Conservation (phyloP, 176 grass and related monocot species). For the Oryza glumipatula region DNA sequence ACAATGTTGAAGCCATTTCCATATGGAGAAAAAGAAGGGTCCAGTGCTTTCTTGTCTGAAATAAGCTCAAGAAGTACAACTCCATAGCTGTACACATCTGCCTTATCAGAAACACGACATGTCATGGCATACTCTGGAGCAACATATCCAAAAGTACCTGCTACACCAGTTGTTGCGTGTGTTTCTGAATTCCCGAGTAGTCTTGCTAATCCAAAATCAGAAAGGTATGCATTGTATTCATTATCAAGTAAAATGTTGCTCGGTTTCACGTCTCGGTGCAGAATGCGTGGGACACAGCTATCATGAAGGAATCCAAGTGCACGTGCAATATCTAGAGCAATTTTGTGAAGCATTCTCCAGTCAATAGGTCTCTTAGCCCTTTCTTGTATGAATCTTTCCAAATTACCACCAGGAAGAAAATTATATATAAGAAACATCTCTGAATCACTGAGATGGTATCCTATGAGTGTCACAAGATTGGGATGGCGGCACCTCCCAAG, state of each 20-base stretch:
- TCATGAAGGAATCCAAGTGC: conserved; percentile 91
- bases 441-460: conserved; percentile 74
- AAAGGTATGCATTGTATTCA: conserved; percentile 78
- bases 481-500: conserved; percentile 78
- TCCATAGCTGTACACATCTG: conserved; percentile 96
- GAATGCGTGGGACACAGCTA: conserved; percentile 76
- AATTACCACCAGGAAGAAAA: conserved; percentile 89
- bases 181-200: conserved; percentile 95
- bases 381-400: conserved; percentile 95
- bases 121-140: conserved; percentile 98
- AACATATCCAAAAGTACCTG: conserved; percentile 96
- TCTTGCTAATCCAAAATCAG: conserved; percentile 95
- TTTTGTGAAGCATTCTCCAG: conserved; percentile 99
- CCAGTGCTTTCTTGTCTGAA: conserved; percentile 89
- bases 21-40: conserved; percentile 95
- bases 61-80: conserved; percentile 93
- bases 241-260: conserved; percentile 95
- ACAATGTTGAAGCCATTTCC: conserved; percentile 99
- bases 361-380: conserved; percentile 74
- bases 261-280: conserved; percentile 93
- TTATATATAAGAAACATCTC: conserved; percentile 99
- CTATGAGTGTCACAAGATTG: conserved; percentile 92
- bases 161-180: conserved; percentile 95
- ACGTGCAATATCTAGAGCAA: conserved; percentile 84
- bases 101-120: conserved; percentile 96